Conservation (phyloP, 2,329 filamentous ascomycete species). For the Diaporthe vaccinii region DNA sequence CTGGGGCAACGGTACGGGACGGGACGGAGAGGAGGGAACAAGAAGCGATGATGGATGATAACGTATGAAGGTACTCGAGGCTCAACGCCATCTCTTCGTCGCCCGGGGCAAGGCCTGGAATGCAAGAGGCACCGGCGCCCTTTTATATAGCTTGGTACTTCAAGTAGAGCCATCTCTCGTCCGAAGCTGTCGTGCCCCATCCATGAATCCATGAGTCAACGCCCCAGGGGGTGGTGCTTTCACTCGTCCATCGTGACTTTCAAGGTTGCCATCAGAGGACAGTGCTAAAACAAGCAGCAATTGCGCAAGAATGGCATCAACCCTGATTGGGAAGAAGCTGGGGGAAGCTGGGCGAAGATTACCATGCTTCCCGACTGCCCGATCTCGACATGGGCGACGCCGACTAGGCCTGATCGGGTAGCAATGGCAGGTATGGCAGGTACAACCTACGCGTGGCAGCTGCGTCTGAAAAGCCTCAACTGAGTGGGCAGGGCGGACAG, state of each 20-base stretch:
- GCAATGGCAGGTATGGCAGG: neutral
- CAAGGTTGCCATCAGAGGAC: slow-evolving; percentile 28
- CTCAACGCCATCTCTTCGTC: slow-evolving; percentile 17
- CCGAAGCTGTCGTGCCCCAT: neutral
- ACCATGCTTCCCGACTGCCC: neutral
- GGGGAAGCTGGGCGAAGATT: slow-evolving; percentile 29
- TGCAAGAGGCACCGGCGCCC: neutral
- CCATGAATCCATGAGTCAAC: slow-evolving; percentile 33
- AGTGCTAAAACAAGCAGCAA: slow-evolving; percentile 25
- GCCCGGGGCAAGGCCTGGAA: neutral
- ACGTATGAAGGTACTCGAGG: slow-evolving; percentile 4
- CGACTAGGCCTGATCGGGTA: slow-evolving; percentile 19
- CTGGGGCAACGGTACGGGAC: slow-evolving; percentile 11
- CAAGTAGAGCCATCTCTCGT: neutral
- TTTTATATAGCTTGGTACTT: slow-evolving; percentile 28
- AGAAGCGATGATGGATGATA: neutral
- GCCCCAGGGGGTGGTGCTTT: slow-evolving; percentile 5
- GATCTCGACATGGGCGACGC: neutral
- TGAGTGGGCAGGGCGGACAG: neutral
- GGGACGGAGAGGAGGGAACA: neutral
- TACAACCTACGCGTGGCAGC: neutral
- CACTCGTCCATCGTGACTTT: slow-evolving; percentile 27
- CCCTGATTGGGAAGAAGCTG: slow-evolving; percentile 31
- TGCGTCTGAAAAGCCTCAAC: neutral
- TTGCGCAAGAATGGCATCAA: slow-evolving; percentile 35